Evolutionary conservation across 202 grass and related monocot species (phyloP).

Genomic region (Hordeum pubiflorum): DNA sequence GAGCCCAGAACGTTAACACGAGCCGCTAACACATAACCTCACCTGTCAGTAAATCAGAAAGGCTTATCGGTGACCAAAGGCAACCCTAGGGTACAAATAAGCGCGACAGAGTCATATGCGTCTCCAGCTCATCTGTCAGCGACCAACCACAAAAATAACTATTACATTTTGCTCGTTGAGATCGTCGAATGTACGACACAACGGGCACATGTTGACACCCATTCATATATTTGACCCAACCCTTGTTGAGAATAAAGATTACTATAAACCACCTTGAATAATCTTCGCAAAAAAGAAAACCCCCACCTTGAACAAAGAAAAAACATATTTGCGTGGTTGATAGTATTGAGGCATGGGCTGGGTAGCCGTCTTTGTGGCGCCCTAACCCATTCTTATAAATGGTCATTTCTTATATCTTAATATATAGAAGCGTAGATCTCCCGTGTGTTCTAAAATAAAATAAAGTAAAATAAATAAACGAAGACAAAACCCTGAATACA

Average conservation of each 20-base stretch:
- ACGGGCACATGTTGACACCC: background rate
- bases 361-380: too few relatives aligned
- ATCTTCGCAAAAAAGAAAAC: background rate
- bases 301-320: background rate
- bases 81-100: background rate
- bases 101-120: constrained; percentile 25
- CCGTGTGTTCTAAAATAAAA: too few relatives aligned
- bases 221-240: background rate
- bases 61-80: background rate
- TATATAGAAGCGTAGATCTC: too few relatives aligned
- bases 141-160: background rate
- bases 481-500: too few relatives aligned
- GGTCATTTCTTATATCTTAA: too few relatives aligned
- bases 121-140: constrained; percentile 12
- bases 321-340: too few relatives aligned
- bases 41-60: background rate
- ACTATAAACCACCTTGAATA: background rate
- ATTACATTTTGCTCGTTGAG: background rate
- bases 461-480: too few relatives aligned
- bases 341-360: background rate
- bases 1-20: background rate
- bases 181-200: background rate
- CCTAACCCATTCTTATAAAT: too few relatives aligned
- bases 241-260: background rate
- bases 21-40: background rate